phyloP scores from a whole-genome alignment of 78 protist genomes.

The Capsaspora owczarzaki region DNA sequence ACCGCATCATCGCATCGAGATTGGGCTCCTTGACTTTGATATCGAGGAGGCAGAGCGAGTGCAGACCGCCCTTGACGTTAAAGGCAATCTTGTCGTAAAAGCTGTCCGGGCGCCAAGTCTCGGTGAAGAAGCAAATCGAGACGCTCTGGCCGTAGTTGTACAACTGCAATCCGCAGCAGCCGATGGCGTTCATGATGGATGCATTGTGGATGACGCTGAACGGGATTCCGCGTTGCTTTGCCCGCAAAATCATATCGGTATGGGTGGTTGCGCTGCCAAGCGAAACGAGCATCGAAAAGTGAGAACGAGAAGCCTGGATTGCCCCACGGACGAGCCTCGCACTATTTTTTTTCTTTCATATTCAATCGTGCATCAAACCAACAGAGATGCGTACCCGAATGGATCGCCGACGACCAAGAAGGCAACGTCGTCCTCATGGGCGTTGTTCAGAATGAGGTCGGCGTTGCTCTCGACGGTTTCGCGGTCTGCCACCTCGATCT shows the following conservation, averaged over 20 bases:
- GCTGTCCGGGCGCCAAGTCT: constrained; percentile 84
- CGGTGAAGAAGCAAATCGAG: constrained; percentile 82
- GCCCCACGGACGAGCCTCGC: not conserved
- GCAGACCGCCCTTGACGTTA: constrained; percentile 81
- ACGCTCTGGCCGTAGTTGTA: constrained; percentile 96
- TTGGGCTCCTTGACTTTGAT: constrained; percentile 94
- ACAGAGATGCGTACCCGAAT: constrained; percentile 64
- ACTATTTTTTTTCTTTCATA: not conserved
- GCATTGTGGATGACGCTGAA: constrained; percentile 93
- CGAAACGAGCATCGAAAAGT: not conserved
- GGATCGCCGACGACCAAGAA: constrained; percentile 99
- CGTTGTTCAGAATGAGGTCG: constrained; percentile 80
- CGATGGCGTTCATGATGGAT: constrained; percentile 97
- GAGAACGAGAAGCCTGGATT: not conserved
- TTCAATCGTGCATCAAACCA: too few species aligned
- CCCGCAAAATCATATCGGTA: constrained; percentile 80
- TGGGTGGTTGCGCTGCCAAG: constrained; percentile 92
- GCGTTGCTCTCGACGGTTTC: constrained; percentile 81
- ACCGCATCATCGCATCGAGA: constrained; percentile 67
- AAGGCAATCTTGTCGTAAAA: constrained; percentile 78
- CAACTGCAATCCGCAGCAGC: constrained; percentile 93
- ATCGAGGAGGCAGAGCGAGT: constrained; percentile 92
- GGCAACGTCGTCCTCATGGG: constrained; percentile 54
- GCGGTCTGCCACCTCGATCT: constrained; percentile 83
- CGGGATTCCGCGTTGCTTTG: constrained; percentile 20